These are phyloP conservation scores for Paraglomus occultum DNA, from an alignment of 192 early-diverging fungal species.

Conservation along the genomic window DNA sequence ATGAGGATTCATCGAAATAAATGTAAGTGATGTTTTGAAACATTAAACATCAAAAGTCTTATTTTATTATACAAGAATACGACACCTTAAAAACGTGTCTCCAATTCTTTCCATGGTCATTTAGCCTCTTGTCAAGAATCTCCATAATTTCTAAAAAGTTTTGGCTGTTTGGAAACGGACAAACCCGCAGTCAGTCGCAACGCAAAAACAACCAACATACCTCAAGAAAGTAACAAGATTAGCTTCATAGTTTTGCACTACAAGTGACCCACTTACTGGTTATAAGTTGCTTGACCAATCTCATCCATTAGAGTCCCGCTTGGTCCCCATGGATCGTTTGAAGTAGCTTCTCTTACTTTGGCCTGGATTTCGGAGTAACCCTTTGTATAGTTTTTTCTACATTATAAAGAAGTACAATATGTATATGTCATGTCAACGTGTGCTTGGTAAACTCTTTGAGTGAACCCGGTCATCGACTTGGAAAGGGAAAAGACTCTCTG, in stretches of 20 bases:
- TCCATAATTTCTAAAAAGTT: slow-evolving; percentile 97
- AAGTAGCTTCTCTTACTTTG: slow-evolving; percentile 84
- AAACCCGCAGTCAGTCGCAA: too few species aligned
- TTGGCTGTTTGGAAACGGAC: slow-evolving; percentile 47
- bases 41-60: not conserved
- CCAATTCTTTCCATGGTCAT: slow-evolving; percentile 98
- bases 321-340: slow-evolving; percentile 77
- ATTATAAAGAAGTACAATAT: not conserved
- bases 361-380: slow-evolving; percentile 91
- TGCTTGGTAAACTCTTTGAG: too few species aligned
- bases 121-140: slow-evolving; percentile 95
- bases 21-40: slow-evolving; percentile 19
- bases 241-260: too few species aligned
- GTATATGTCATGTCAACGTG: too few species aligned
- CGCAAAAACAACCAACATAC: too few species aligned
- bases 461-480: too few species aligned
- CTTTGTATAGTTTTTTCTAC: slow-evolving; percentile 85
- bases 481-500: too few species aligned
- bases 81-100: slow-evolving; percentile 95
- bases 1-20: not conserved
- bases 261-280: slow-evolving; percentile 62
- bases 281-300: slow-evolving; percentile 81
- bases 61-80: not conserved
- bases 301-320: slow-evolving; percentile 76
- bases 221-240: too few species aligned